Evolutionary conservation across 176 grass and related monocot species (phyloP).

Genomic region (Avena atlantica): DNA sequence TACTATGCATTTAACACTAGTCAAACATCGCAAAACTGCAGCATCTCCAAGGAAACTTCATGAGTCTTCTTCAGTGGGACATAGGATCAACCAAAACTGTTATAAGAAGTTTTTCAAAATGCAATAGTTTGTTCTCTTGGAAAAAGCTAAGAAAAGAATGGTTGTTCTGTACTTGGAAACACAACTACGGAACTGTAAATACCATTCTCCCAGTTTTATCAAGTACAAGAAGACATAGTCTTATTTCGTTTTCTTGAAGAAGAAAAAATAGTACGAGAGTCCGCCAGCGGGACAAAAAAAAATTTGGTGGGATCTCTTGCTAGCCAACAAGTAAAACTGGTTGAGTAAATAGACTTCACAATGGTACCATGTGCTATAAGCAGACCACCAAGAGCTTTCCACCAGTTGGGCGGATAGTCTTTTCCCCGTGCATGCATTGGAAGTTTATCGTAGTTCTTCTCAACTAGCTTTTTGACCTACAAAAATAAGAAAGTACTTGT

Average conservation of each 20-base stretch:
- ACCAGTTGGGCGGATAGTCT: conserved; percentile 89
- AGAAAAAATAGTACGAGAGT: neutral
- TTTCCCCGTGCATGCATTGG: conserved; percentile 84
- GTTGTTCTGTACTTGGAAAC: neutral
- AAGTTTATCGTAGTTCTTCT: conserved; percentile 82
- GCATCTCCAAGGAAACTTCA: neutral
- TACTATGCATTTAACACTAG: neutral
- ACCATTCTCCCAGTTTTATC: neutral
- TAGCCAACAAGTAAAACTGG: neutral
- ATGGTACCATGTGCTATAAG: conserved; percentile 77
- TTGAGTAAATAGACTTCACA: conserved; percentile 4
- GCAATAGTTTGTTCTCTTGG: neutral
- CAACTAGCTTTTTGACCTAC: conserved; percentile 79
- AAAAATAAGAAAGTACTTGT: conserved; percentile 43
- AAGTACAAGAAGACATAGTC: neutral
- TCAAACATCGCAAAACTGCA: neutral
- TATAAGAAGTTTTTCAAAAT: conserved; percentile 10
- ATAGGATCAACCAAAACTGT: conserved; percentile 26
- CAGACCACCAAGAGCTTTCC: conserved; percentile 86
- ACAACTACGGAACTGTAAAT: neutral
- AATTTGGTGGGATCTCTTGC: neutral
- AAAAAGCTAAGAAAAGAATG: conserved; percentile 12
- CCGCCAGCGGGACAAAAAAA: neutral
- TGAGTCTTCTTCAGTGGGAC: neutral
- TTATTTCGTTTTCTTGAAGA: neutral